Percentiles rank a stretch among this genome's conserved stretches.
Evolutionary conservation across 1,284 basidiomycete genomes (phyloP).

Genomic region (Apiotrichum akiyoshidainum): DNA sequence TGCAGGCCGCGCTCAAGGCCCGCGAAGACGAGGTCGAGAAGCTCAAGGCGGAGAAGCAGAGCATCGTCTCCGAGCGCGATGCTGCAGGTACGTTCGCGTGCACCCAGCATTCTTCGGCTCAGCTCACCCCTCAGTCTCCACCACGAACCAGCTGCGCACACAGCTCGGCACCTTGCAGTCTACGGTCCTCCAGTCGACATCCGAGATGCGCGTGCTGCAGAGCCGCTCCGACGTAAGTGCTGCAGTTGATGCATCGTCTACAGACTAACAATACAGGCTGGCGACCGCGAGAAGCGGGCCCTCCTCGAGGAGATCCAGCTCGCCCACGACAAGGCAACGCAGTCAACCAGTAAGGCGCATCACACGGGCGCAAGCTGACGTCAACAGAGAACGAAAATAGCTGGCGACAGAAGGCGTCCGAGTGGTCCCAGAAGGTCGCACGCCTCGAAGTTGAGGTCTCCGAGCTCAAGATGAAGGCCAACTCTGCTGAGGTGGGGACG

Average conservation of each 20-base stretch:
- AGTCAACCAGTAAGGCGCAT: conserved; percentile 32
- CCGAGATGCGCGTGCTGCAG: conserved; percentile 37
- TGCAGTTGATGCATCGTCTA: no score
- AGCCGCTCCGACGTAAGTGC: conserved; percentile 37
- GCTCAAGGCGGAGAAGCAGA: conserved; percentile 33
- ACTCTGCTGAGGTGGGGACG: conserved; percentile 40
- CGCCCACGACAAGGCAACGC: conserved; percentile 32
- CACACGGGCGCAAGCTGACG: no score
- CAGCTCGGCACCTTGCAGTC: conserved; percentile 42
- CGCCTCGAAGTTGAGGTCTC: conserved; percentile 78
- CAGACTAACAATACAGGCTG: conserved; percentile 21
- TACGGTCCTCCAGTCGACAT: conserved; percentile 29
- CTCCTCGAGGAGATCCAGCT: conserved; percentile 42
- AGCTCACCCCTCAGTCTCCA: conserved; percentile 27
- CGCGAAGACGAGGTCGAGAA: conserved; percentile 36
- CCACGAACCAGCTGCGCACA: conserved; percentile 37
- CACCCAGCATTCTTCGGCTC: not conserved
- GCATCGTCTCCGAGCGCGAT: conserved; percentile 29
- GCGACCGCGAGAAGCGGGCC: conserved; percentile 46
- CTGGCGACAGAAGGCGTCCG: conserved; percentile 36
- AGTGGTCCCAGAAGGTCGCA: conserved; percentile 63
- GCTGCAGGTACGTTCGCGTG: conserved; percentile 29
- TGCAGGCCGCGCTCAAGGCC: conserved; percentile 31
- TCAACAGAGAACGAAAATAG: conserved; percentile 42
- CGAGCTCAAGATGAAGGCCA: conserved; percentile 70